Base-by-base conservation (phyloP, 129 eudicot genomes). In the Centrapalus pauciflorus region DNA sequence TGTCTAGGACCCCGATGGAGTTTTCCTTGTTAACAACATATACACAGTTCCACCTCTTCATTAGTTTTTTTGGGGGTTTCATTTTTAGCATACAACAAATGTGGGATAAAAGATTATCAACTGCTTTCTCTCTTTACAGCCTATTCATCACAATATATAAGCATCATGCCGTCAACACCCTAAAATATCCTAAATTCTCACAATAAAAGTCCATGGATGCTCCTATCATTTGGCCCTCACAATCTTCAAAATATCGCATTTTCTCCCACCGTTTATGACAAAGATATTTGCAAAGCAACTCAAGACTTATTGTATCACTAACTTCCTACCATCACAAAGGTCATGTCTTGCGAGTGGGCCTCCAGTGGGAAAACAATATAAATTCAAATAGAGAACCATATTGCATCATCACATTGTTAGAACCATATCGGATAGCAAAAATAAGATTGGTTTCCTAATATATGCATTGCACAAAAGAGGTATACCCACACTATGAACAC, bases 321-420 rank as follows among this genome's bases (percentile, higher is more conserved):
- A 38, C 29, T 41, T 55, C 43, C 55, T 37, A 69, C 38, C 45
- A 69, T 41, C 45, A 57, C 9, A 57, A 28, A 69, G 69, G 24
- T 23, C 75, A 38, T 27, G 55, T 69, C 43, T 55, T 38, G 28
- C 7, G 45, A 38, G 74, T 26, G 56, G 43, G 12, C 55, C 74
- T 26, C 50, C 25, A 69, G 65, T 6, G 26, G 14, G 23, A 35
- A 5, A 37, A 26, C 54, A 5, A 11, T 37, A 55, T 56, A 40
- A 55, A 40, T 55, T 12, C 13, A 55, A n/a, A 38, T 11, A 12
- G 10, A 57, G 74, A 35, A 29, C 57, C 8, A 28, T 14, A 48
- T 24, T 25, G 43, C 43, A 24, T 4, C 41, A 41, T 41, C 64
- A 19, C 10, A 16, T n/a, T 46, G 52, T 17, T 34, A 34, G 40